phyloP scores from a whole-genome alignment of 2,329 filamentous ascomycete species.

The Cercospora brassicicola region DNA sequence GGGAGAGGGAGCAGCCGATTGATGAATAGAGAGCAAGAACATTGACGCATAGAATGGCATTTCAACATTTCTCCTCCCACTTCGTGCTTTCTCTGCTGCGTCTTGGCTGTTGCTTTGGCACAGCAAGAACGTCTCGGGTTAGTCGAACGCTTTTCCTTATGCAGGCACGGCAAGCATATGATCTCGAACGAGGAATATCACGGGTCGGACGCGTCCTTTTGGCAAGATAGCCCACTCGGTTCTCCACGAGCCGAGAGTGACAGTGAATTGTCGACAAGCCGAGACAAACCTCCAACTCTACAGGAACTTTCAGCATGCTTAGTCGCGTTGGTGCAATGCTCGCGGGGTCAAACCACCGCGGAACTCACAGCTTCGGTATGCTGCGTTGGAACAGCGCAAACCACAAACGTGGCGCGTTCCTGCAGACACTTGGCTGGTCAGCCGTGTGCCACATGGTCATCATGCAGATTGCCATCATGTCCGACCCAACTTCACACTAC shows the following conservation, averaged over 20 bases:
- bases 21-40: conserved; percentile 23
- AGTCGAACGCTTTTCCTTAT: neutral
- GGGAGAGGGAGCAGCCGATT: conserved; percentile 45
- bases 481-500: neutral
- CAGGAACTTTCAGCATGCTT: neutral
- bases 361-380: neutral
- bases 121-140: neutral
- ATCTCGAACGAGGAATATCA: no score
- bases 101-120: neutral
- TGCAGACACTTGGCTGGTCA: neutral
- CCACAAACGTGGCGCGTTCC: neutral
- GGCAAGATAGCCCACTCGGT: no score
- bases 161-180: neutral
- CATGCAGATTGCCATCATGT: neutral
- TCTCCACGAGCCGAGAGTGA: no score
- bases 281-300: neutral
- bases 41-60: neutral
- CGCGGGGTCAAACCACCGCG: no score
- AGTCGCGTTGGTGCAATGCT: neutral
- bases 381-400: neutral
- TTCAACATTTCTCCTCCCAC: neutral
- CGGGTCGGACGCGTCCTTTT: no score
- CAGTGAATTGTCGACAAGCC: no score
- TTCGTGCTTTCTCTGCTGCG: neutral
- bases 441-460: neutral